These are phyloP conservation scores for Arthrobotrys musiformis DNA, from an alignment of 2,329 filamentous ascomycete genomes.

Conservation along the genomic window DNA sequence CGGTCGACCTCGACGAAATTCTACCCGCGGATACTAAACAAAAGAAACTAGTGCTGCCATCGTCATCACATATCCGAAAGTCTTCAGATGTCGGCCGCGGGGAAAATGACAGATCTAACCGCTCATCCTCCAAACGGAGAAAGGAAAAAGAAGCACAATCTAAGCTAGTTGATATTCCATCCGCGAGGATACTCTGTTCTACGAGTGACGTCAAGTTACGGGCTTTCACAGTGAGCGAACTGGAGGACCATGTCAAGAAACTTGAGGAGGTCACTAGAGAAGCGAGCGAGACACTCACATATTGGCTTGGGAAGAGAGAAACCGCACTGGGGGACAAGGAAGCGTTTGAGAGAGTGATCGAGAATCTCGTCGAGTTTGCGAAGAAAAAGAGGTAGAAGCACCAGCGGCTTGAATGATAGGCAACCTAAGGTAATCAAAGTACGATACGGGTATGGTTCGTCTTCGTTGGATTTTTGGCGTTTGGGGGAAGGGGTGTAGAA, in stretches of 20 bases:
- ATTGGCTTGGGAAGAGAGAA: conserved; percentile 59
- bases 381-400: conserved; percentile 41
- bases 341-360: conserved; percentile 60
- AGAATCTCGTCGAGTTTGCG: conserved; percentile 60
- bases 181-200: conserved; percentile 59
- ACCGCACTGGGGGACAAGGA: conserved; percentile 59
- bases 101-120: conserved; percentile 60
- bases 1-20: conserved; percentile 96
- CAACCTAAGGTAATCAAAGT: neutral
- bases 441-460: neutral
- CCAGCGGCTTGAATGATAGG: neutral
- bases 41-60: conserved; percentile 94
- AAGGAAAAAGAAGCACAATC: conserved; percentile 60
- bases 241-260: conserved; percentile 57
- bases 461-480: conserved; percentile 43
- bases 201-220: conserved; percentile 58
- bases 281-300: conserved; percentile 59
- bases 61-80: conserved; percentile 64
- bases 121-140: conserved; percentile 61
- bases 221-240: conserved; percentile 57
- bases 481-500: conserved; percentile 18
- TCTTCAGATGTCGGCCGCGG: conserved; percentile 46
- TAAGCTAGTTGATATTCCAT: conserved; percentile 58
- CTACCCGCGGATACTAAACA: conserved; percentile 90
- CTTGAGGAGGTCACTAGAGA: conserved; percentile 58